Evolutionary conservation across 202 grass and related monocot genomes (phyloP).

Genomic region (Panicum hallii): DNA sequence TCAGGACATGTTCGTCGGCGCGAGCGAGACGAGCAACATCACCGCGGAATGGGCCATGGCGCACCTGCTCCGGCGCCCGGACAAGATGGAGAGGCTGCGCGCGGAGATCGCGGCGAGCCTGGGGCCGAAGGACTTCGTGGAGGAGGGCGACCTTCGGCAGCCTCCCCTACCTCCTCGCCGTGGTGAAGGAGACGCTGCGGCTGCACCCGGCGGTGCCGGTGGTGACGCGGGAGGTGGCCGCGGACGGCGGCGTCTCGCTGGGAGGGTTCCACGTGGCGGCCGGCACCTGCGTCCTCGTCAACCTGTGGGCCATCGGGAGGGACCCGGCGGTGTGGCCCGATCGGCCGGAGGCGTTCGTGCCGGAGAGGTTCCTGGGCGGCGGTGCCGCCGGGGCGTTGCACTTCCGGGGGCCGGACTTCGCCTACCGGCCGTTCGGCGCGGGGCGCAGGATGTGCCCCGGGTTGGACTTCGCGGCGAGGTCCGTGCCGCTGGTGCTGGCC

Average conservation of each 20-base stretch:
- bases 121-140: not conserved
- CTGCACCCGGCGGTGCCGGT: not conserved
- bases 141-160: not conserved
- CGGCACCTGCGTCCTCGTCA: slow-evolving; percentile 14
- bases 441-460: slow-evolving; percentile 18
- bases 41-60: slow-evolving; percentile 18
- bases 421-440: slow-evolving; percentile 34
- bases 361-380: slow-evolving; percentile 40
- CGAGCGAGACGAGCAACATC: not conserved
- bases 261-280: slow-evolving; percentile 24
- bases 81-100: not conserved
- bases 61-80: not conserved
- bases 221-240: not conserved
- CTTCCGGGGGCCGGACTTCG: slow-evolving; percentile 10
- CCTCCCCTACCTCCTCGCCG: not conserved
- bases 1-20: not conserved
- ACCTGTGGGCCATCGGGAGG: slow-evolving; percentile 49
- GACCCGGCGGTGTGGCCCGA: slow-evolving; percentile 9
- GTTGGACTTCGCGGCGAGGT: not conserved
- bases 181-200: slow-evolving; percentile 5
- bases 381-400: not conserved
- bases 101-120: not conserved
- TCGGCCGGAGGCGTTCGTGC: slow-evolving; percentile 25
- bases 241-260: slow-evolving; percentile 10
- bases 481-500: slow-evolving; percentile 26